Conservation (phyloP, 2,329 filamentous ascomycete species). For the Intubia oerlemansii region DNA sequence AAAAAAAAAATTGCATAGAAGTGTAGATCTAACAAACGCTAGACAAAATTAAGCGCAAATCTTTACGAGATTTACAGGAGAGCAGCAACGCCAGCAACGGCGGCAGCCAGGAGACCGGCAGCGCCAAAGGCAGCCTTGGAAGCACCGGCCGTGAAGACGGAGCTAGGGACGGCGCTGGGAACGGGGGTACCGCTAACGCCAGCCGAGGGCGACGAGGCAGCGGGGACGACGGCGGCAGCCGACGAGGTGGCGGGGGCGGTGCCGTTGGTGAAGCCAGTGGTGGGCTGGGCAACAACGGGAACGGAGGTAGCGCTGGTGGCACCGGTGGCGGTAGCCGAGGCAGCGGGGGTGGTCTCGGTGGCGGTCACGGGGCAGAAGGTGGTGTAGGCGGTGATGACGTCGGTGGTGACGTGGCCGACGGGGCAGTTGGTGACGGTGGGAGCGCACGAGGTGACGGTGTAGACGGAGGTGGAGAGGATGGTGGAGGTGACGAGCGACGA, state of each 20-base stretch:
- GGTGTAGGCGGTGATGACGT: slow-evolving; percentile 13
- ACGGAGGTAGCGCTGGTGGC: not conserved
- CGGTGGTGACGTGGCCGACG: slow-evolving; percentile 9
- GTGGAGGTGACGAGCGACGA: slow-evolving; percentile 5
- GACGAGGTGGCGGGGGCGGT: not conserved
- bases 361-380: slow-evolving; percentile 19
- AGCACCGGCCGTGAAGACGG: slow-evolving; percentile 3
- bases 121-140: slow-evolving; percentile 1
- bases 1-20: too few species aligned
- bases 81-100: slow-evolving; percentile 1
- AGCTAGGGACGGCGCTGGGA: too few species aligned
- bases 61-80: slow-evolving; percentile 1
- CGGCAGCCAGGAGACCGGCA: slow-evolving; percentile 1
- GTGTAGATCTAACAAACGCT: too few species aligned
- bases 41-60: not conserved
- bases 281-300: not conserved
- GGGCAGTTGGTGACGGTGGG: slow-evolving; percentile 8
- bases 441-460: slow-evolving; percentile 9
- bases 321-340: not conserved
- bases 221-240: too few species aligned
- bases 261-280: not conserved
- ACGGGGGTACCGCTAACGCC: too few species aligned
- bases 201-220: too few species aligned
- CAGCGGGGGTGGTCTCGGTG: not conserved
- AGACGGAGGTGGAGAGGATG: slow-evolving; percentile 10